Evolutionary conservation across 768 basidiomycete species (phyloP), one percentile per base, ranked within the genome.

Genomic region (Jaapia argillacea): DNA sequence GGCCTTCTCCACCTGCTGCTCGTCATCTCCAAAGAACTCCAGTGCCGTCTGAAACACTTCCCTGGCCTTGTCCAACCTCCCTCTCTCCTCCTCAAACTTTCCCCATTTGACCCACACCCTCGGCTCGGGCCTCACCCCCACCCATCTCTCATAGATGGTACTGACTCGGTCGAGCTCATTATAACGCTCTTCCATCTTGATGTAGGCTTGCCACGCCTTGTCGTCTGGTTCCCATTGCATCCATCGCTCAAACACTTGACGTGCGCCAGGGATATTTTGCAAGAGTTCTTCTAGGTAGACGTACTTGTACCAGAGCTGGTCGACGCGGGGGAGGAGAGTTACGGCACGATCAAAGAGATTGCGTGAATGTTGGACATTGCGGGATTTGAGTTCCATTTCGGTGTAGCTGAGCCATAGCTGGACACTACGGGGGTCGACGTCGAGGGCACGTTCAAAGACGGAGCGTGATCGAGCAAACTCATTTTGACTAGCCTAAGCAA

Each of bases 171-270:
- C 96, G 18, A 79, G 65, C 62, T 99, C 96, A 45, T 80, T 70
- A 59, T 98, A 99, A 41, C 96, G 76, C 57, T 85, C 81, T 67
- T 99, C 96, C 60, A 98, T 71, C 68, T 99, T 98, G 72, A 98
- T 88, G 64, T 94, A 98, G n/a, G 91, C 90, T 58, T 92, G 88
- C 94, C 94, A 99, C 3, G 94, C 92, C 69, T 97, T 97, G 75
- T 98, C 96, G 54, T 98, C 93, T 1, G 96, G 96, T 59, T 98
- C 96, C 96, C 96, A 98, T 51, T 89, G 78, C 91, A 98, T 94
- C 96, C 96, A 99, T 37, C 96, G 77, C 62, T 99, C 96, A 49
- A 98, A 99, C 44, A 98, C 90, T 58, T 98, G 94, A 6, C 96
- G 81, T 1, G 93, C 92, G 28, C 96, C 96, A 1, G 93, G 79